Base-by-base conservation (phyloP, 768 basidiomycete species). In the Suillus weaverae region DNA sequence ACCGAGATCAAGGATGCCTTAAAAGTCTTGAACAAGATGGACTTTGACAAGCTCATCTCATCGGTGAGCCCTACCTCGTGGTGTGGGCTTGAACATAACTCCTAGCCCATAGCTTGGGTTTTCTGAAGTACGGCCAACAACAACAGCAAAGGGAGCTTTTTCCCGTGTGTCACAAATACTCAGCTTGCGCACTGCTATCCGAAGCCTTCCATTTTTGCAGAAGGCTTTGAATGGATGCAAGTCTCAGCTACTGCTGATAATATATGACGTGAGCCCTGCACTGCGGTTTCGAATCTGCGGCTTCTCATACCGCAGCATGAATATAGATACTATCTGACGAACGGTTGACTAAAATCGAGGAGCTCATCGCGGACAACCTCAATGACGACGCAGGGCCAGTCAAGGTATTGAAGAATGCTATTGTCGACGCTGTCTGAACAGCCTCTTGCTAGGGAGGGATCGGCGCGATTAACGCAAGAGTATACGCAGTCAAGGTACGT, bases 41-140 rank as follows among this genome's bases (percentile, higher is more conserved):
- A 99, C 70, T 84, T 97, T 33, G 96, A 98, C 75, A 95, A 91
- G 72, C 78, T 97, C 8, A 90, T 94, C 41, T 86, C 84, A 55
- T 85, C 85, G 33, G 91, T 89, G 70, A 65, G 81, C 67, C 6
- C 38, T 26, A 3, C 16, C 39, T 8, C 13, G 50, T 2, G 5
- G 44, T 7, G 32, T 60, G 4, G 36, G 36, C 32, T 26, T 30
- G n/a, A 61, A 32, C 13, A 55, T 62, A 8, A 60, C 36, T n/a
- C 33, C 18, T 22, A 60, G 13, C 38, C 57, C 50, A n/a, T 61
- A 94, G 91, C 84, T 94, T 38, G 87, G 85, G 2, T 81, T 86
- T 1, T 85, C 84, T 16, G 89, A 92, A 76, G 82, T 84, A 4
- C 82, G 83, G 26, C 78, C 80, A 9, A 82, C 79, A 5, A 84